These are phyloP conservation scores for Sphaerulina musiva DNA, from an alignment of 2,329 filamentous ascomycete species.

Conservation along the genomic window DNA sequence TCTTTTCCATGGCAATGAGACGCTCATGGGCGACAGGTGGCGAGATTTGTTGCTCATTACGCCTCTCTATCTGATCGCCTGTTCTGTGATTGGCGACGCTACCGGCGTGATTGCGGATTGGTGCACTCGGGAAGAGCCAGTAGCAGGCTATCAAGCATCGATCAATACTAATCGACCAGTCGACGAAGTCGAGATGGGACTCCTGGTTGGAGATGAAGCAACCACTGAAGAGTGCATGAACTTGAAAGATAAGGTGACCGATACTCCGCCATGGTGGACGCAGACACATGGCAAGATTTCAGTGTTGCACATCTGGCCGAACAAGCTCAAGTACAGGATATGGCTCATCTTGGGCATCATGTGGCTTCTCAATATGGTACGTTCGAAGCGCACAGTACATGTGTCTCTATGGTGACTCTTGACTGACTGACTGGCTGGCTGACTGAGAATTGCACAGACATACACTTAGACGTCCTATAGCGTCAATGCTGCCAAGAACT, in stretches of 20 bases:
- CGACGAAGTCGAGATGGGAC: slow-evolving; percentile 19
- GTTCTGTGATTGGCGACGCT: slow-evolving; percentile 35
- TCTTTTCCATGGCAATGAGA: slow-evolving; percentile 28
- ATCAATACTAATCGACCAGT: background rate
- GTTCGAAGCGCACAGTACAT: slow-evolving; percentile 5
- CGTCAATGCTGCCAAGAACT: background rate
- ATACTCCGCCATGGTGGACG: background rate
- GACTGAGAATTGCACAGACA: background rate
- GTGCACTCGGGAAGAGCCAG: slow-evolving; percentile 29
- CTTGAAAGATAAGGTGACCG: background rate
- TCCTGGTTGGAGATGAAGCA: slow-evolving; percentile 9
- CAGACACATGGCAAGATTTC: background rate
- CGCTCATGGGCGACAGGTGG: slow-evolving; percentile 28
- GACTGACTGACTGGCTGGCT: background rate
- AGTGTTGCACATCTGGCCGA: slow-evolving; percentile 15
- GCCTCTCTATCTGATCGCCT: slow-evolving; percentile 40
- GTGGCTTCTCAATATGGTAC: slow-evolving; percentile 21
- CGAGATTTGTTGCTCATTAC: slow-evolving; percentile 39
- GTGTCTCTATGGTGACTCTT: background rate
- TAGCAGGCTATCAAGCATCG: background rate
- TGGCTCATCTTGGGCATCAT: slow-evolving; percentile 14
- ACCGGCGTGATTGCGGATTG: slow-evolving; percentile 36
- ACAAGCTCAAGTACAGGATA: slow-evolving; percentile 11
- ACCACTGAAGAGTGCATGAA: background rate
- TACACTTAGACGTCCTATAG: slow-evolving; percentile 1